A percentile compares a stretch with the other conserved stretches of the same genome.
These are phyloP conservation scores for Linderniella brevidens DNA, from an alignment of 257 asterid species.

Conservation along the genomic window DNA sequence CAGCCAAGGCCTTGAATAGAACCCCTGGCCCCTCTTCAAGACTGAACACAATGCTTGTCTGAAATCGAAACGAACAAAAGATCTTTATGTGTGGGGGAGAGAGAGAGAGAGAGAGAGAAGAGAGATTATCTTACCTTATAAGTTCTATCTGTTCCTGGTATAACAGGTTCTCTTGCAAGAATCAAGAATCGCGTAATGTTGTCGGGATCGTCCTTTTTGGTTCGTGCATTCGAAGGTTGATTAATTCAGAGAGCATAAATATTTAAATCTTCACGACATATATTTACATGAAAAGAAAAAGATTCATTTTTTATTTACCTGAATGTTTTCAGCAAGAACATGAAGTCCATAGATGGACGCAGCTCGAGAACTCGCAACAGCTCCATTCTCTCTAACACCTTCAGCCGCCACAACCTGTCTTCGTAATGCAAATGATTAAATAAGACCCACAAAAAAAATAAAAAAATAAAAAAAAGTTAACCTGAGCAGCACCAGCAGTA, in stretches of 20 bases:
- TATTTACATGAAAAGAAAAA: no score
- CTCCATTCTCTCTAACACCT: conserved; percentile 59
- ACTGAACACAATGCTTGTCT: conserved; percentile 90
- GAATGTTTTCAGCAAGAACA: conserved; percentile 66
- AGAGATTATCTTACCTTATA: conserved; percentile 15
- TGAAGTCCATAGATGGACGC: conserved; percentile 79
- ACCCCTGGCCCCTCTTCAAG: conserved; percentile 96
- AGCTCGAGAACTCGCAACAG: conserved; percentile 80
- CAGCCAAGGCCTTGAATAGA: conserved; percentile 90
- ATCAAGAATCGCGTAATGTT: conserved; percentile 75
- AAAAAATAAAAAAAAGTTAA: conserved; percentile 11
- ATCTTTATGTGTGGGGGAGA: no score
- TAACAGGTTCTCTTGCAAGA: conserved; percentile 61
- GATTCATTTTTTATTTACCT: conserved; percentile 30
- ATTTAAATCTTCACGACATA: background rate
- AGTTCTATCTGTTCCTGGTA: conserved; percentile 24
- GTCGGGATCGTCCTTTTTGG: conserved; percentile 56
- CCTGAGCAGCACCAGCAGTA: conserved; percentile 93
- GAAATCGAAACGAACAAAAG: conserved; percentile 3
- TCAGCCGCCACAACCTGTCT: conserved; percentile 54
- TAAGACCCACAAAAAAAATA: conserved; percentile 4
- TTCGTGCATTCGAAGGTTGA: conserved; percentile 12
- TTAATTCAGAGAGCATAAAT: conserved; percentile 3
- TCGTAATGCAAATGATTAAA: conserved; percentile 13
- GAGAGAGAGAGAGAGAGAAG: background rate